These are phyloP conservation scores for Magnaporthiopsis poae DNA, from an alignment of 2,329 filamentous ascomycete genomes.

Conservation along the genomic window DNA sequence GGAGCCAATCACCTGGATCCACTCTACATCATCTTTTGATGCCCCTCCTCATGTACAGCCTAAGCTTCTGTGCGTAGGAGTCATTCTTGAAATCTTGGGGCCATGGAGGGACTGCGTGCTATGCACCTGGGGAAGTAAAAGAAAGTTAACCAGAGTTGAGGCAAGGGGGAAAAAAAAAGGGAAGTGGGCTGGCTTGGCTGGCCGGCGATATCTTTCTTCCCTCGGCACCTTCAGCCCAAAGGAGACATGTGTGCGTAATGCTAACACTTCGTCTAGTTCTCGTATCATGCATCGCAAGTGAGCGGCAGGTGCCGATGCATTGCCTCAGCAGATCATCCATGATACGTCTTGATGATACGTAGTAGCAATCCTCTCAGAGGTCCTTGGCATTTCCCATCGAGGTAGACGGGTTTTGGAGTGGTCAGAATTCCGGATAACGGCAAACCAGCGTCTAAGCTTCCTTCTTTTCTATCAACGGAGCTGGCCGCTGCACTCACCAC, in stretches of 20 bases:
- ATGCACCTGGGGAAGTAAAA: no score
- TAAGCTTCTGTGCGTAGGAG: not conserved
- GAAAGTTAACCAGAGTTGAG: no score
- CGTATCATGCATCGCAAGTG: not conserved
- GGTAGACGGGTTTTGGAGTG: no score
- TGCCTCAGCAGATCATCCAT: not conserved
- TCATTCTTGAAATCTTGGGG: not conserved
- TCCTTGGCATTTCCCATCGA: no score
- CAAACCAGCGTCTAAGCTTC: no score
- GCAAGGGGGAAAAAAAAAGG: no score
- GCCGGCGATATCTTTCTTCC: not conserved
- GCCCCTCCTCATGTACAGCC: not conserved
- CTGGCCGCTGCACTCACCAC: not conserved
- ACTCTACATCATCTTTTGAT: not conserved
- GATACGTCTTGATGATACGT: not conserved
- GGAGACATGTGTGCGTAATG: not conserved
- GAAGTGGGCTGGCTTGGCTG: not conserved
- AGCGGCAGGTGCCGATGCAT: not conserved
- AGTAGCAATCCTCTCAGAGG: no score
- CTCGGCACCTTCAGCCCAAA: not conserved
- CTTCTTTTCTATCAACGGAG: not conserved
- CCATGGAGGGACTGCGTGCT: no score
- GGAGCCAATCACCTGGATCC: not conserved
- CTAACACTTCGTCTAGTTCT: not conserved
- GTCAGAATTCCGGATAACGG: no score